These are phyloP conservation scores for Fusarium zealandicum DNA, from an alignment of 2,329 filamentous ascomycete species.

Conservation along the genomic window DNA sequence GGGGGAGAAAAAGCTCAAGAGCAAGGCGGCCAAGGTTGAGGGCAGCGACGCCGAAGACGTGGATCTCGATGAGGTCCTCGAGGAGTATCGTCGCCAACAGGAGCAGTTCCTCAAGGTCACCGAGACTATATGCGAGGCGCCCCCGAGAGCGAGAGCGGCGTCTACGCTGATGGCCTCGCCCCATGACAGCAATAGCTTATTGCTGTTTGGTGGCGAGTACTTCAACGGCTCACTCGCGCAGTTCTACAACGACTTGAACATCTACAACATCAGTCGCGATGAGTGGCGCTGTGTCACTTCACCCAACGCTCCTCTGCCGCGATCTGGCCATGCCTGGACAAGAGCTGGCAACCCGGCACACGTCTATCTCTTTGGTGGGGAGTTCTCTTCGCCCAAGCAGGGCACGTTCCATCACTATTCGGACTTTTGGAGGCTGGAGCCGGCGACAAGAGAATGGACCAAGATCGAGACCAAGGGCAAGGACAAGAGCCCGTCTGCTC, in stretches of 20 bases:
- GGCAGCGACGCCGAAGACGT: constrained; percentile 92
- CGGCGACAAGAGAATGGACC: constrained; percentile 85
- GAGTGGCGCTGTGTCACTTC: constrained; percentile 91
- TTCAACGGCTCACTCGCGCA: constrained; percentile 89
- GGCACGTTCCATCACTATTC: constrained; percentile 99
- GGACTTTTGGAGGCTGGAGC: constrained; percentile 95
- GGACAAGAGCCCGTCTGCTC: constrained; percentile 80
- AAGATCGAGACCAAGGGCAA: constrained; percentile 81
- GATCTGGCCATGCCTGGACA: constrained; percentile 95
- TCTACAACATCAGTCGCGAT: constrained; percentile 81
- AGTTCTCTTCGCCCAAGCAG: constrained; percentile 96
- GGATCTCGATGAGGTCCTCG: constrained; percentile 90
- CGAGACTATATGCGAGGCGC: constrained; percentile 73
- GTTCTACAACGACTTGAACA: constrained; percentile 71
- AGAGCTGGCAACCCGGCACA: constrained; percentile 83
- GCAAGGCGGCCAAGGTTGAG: constrained; percentile 71
- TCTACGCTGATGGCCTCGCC: constrained; percentile 86
- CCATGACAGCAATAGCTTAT: constrained; percentile 83
- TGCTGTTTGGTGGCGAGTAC: constrained; percentile 94
- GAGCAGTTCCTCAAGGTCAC: constrained; percentile 95
- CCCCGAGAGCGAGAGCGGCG: constrained; percentile 81
- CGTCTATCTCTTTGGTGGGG: constrained; percentile 92
- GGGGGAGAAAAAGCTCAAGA: constrained; percentile 83
- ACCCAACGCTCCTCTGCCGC: constrained; percentile 88
- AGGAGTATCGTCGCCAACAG: constrained; percentile 91